Evolutionary conservation across 495 filamentous ascomycete species (phyloP), one percentile per base, ranked within the genome.

Genomic region (Daldinia bambusicola): DNA sequence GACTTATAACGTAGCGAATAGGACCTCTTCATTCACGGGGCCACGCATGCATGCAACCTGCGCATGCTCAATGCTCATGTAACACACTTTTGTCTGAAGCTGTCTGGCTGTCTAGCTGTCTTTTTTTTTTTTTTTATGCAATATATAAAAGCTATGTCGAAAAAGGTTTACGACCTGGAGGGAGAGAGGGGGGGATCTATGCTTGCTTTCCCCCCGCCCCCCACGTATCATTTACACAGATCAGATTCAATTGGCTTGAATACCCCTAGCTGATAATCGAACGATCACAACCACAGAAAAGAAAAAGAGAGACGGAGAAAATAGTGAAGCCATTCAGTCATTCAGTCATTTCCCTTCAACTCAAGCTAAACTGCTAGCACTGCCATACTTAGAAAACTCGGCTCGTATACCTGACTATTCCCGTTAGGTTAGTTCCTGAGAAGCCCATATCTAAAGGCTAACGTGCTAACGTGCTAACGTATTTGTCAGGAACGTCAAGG

Each of bases 1-100:
- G 61, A 36, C 26, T 16, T 16, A 26, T 6, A 41, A 48, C 55
- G 38, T 18, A 70, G 55, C 67, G 59, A 70, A 70, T 70, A n/a
- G 45, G 20, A 37, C 13, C 20, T 10, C 34, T 20, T 30, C 40
- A 45, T 59, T 36, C 22, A 36, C 51, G 36, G 34, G 40, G 41
- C 43, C 26, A 37, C 30, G 22, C 40, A 58, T 57, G 62, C 58
- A 62, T 61, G 40, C n/a, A 51, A 58, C 57, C 62, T 65, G 26
- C 50, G 56, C 18, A 32, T 38, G 22, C 38, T 10, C 37, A 56
- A 32, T 31, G 22, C 38, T 10, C 37, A 56, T 20, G 12, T 40
- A 53, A 6, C 26, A 31, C 22, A 36, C 50, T 53, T 12, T 32
- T 26, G 26, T 26, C 26, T 26, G 26, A 26, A 26, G 26, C 26